Percentiles rank a stretch among this genome's conserved stretches.
phyloP scores from a whole-genome alignment of 352 stramenopile species.

The Pythium myriotylum region DNA sequence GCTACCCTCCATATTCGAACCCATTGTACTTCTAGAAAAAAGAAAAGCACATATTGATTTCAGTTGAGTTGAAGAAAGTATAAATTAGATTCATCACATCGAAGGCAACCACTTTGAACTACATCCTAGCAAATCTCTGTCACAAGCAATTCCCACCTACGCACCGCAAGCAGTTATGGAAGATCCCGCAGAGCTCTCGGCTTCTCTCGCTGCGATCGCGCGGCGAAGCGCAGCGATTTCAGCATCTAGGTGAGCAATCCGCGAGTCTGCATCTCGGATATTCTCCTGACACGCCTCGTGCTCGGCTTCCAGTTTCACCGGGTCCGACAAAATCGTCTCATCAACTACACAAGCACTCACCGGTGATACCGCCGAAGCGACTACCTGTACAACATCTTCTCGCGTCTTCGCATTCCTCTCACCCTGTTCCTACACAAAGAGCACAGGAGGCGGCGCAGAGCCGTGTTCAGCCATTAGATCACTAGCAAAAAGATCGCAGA shows the following conservation, averaged over 20 bases:
- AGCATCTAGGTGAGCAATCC: slow-evolving; percentile 28
- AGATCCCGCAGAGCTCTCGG: background rate
- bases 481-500: background rate
- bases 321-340: background rate
- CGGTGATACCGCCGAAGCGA: background rate
- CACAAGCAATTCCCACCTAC: background rate
- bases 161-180: slow-evolving; percentile 8
- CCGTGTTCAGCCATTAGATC: slow-evolving; percentile 1
- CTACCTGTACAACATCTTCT: slow-evolving; percentile 1
- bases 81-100: background rate
- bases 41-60: too few relatives aligned
- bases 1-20: slow-evolving; percentile 70
- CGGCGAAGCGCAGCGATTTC: slow-evolving; percentile 27
- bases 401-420: background rate
- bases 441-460: background rate
- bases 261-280: slow-evolving; percentile 21
- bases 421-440: slow-evolving; percentile 6
- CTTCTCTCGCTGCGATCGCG: slow-evolving; percentile 17
- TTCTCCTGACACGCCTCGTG: slow-evolving; percentile 4
- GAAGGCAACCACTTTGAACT: too few relatives aligned
- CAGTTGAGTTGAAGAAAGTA: background rate
- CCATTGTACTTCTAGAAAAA: slow-evolving; percentile 53
- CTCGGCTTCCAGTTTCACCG: slow-evolving; percentile 12
- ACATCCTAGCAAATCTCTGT: too few relatives aligned
- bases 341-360: background rate